Conservation (phyloP, 2,329 filamentous ascomycete species). For the Microsporum ferrugineum region DNA sequence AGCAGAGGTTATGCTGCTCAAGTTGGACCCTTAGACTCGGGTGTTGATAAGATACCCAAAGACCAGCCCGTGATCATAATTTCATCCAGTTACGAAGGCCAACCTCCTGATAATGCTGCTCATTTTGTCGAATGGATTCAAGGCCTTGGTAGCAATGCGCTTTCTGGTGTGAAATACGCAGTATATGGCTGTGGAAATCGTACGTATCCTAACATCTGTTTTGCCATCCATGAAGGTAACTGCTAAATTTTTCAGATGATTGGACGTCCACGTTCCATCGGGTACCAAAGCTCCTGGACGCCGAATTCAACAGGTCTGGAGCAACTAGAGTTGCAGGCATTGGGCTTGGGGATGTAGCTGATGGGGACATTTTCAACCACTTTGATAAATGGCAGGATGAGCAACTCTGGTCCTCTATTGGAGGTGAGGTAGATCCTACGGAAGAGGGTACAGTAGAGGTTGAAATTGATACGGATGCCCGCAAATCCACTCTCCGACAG, state of each 20-base stretch:
- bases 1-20: background rate
- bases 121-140: conserved; percentile 3
- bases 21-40: background rate
- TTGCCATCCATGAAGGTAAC: background rate
- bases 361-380: conserved; percentile 1
- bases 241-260: background rate
- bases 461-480: conserved; percentile 1
- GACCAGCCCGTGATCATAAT: background rate
- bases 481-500: background rate
- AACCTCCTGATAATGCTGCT: background rate
- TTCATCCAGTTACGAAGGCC: background rate
- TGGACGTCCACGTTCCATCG: background rate
- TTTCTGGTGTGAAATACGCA: conserved; percentile 21
- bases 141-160: conserved; percentile 14
- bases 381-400: conserved; percentile 3
- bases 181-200: conserved; percentile 1
- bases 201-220: background rate
- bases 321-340: background rate
- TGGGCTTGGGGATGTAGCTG: background rate
- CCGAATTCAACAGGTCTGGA: background rate
- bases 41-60: background rate
- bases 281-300: background rate
- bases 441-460: background rate
- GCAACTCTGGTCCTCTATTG: background rate
- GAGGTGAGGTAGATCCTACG: background rate